A percentile compares a stretch with the other conserved stretches of the same genome.
phyloP scores from a whole-genome alignment of 768 basidiomycete species.

The Trametopsis cervina region DNA sequence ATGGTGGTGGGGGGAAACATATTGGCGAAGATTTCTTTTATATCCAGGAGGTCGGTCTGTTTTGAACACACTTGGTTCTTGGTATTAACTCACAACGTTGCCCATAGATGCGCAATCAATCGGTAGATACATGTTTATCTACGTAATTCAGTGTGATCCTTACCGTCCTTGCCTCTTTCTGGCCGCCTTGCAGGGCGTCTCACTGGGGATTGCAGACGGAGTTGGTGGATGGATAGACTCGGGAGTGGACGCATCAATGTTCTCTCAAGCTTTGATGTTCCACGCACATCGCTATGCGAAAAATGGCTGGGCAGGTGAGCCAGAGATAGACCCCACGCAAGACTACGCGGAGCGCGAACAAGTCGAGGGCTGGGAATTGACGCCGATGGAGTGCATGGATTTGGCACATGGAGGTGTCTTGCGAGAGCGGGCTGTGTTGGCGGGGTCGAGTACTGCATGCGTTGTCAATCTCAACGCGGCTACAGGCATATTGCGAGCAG shows the following conservation, averaged over 20 bases:
- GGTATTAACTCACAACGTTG: not conserved
- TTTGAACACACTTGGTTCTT: not conserved
- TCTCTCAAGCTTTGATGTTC: conserved; percentile 89
- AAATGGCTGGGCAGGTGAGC: conserved; percentile 76
- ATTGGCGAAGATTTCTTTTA: conserved; percentile 62
- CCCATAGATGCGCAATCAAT: conserved; percentile 65
- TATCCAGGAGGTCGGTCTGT: conserved; percentile 56
- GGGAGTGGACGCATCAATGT: conserved; percentile 82
- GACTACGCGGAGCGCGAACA: conserved; percentile 62
- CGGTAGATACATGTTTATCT: conserved; percentile 45
- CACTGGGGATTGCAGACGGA: conserved; percentile 86
- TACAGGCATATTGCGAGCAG: conserved; percentile 66
- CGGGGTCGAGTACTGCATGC: conserved; percentile 80
- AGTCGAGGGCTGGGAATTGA: conserved; percentile 62
- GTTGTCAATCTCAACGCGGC: conserved; percentile 68
- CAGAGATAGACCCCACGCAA: conserved; percentile 71
- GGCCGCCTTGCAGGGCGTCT: conserved; percentile 47
- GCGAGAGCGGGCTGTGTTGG: conserved; percentile 46
- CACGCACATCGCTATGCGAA: conserved; percentile 69
- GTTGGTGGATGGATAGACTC: conserved; percentile 88
- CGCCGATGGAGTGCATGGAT: conserved; percentile 63
- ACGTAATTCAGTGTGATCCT: conserved; percentile 6
- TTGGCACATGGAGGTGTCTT: conserved; percentile 67
- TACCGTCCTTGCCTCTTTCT: conserved; percentile 8
- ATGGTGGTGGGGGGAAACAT: conserved; percentile 29